Base-by-base conservation (phyloP, 345 rosid genomes). In the Bruguiera sexangula region DNA sequence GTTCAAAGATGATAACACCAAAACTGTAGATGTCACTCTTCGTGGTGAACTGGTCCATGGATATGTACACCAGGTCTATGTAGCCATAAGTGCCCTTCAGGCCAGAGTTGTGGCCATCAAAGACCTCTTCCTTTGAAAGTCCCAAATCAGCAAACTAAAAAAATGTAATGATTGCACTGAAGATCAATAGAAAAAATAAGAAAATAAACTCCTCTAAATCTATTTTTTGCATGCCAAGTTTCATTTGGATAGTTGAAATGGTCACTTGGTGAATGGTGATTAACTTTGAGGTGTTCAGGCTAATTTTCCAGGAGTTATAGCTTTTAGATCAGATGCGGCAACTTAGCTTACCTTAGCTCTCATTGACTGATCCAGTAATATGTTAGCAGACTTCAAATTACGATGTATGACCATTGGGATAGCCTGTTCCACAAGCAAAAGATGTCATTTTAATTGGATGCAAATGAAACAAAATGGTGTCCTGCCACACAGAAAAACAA, bases 111-210 rank as follows among this genome's bases (percentile, higher is more conserved):
- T 82, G 82, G 65, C 89, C 90, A 51, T 95, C 92, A 20, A 84
- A 87, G 46, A 77, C 86, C 80, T 87, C 96, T 84, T 92, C 96
- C 75, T 86, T 95, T 7, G 99, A 95, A 63, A 95, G 82, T 68
- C 99, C 97, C 26, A 95, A 95, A 81, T 95, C 97, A 21, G 99
- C 97, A 73, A 95, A 97, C 99, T 95, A 71, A 54, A 32, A 32
- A 5, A 32, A 30, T 62, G 36, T 63, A 16, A 6, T 8, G 56
- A 24, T 56, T 31, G 51, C 48, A 11, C 24, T 21, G 11, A 27
- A 78, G 63, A 67, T 63, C 62, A 63, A 29, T 52, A 5, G 29
- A 7, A 59, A 2, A 46, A 21, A 8, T 6, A 59, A 22, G 19
- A 15, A 43, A 37, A 54, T 18, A 21, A 24, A 46, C n/a, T 13